Evolutionary conservation across 1,284 basidiomycete species (phyloP).

Genomic region (Puccinia sorghi): DNA sequence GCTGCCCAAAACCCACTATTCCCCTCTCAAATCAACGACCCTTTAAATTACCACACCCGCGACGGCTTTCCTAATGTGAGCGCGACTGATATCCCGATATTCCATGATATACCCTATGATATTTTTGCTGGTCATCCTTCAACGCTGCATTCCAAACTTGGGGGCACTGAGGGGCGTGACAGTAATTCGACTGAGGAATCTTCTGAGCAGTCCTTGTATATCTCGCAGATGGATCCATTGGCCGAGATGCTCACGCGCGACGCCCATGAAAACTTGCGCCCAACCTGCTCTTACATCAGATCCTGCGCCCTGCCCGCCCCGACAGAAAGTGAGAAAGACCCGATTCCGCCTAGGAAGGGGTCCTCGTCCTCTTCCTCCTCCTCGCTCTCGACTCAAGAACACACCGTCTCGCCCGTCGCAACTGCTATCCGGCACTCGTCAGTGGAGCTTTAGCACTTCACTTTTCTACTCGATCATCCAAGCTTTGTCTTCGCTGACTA

Average conservation of each 20-base stretch:
- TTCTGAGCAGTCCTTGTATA: slow-evolving; percentile 15
- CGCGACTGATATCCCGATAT: slow-evolving; percentile 14
- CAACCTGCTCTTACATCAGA: background rate
- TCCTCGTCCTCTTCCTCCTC: slow-evolving; percentile 32
- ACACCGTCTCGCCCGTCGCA: slow-evolving; percentile 19
- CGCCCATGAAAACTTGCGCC: background rate
- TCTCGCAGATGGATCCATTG: background rate
- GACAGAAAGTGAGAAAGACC: background rate
- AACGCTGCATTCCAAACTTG: background rate
- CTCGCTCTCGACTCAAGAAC: slow-evolving; percentile 33
- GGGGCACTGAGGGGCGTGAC: background rate
- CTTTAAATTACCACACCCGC: background rate
- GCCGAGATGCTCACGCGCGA: background rate
- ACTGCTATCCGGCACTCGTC: slow-evolving; percentile 16
- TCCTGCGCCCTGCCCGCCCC: background rate
- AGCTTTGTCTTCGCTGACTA: background rate
- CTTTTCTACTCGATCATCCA: background rate
- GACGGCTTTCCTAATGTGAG: background rate
- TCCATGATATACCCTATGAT: slow-evolving; percentile 29
- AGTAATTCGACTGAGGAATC: background rate
- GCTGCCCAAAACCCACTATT: background rate
- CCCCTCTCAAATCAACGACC: slow-evolving; percentile 11
- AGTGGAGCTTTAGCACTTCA: background rate
- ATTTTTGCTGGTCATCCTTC: background rate
- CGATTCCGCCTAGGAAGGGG: slow-evolving; percentile 2